Percentiles rank a stretch among this genome's conserved stretches.
These are phyloP conservation scores for Phytopythium vexans DNA, from an alignment of 352 stramenopile species.

Conservation along the genomic window DNA sequence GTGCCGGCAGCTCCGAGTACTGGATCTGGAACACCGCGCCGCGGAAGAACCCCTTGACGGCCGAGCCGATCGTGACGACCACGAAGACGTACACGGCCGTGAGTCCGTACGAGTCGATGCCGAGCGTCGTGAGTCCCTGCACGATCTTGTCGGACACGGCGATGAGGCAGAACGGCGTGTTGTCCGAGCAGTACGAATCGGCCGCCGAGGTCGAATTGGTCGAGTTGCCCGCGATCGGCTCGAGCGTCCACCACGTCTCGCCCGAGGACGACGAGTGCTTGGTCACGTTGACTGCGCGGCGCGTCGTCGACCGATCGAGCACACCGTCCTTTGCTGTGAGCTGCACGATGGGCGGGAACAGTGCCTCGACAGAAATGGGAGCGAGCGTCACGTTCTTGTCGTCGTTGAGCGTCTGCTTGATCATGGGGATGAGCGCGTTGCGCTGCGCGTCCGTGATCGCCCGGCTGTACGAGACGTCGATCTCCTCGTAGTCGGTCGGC, in stretches of 20 bases:
- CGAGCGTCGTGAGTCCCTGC: conserved; percentile 68
- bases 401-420: conserved; percentile 50
- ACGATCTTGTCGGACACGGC: conserved; percentile 87
- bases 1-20: conserved; percentile 79
- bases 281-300: conserved; percentile 51
- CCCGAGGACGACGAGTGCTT: conserved; percentile 48
- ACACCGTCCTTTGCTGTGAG: conserved; percentile 66
- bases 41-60: conserved; percentile 82
- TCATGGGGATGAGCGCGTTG: conserved; percentile 68
- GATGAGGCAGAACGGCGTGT: conserved; percentile 73
- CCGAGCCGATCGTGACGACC: conserved; percentile 81
- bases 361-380: conserved; percentile 42
- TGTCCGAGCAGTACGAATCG: conserved; percentile 40
- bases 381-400: conserved; percentile 22
- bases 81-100: conserved; percentile 87
- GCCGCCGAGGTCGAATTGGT: conserved; percentile 9
- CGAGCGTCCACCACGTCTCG: conserved; percentile 67
- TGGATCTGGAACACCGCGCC: conserved; percentile 78
- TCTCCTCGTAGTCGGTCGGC: conserved; percentile 51
- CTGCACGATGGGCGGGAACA: conserved; percentile 70
- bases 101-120: conserved; percentile 82
- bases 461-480: conserved; percentile 48
- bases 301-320: conserved; percentile 42
- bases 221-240: conserved; percentile 23
- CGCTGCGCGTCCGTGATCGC: conserved; percentile 54